These are phyloP conservation scores for Verticillium longisporum DNA, from an alignment of 2,329 filamentous ascomycete species.

Conservation along the genomic window DNA sequence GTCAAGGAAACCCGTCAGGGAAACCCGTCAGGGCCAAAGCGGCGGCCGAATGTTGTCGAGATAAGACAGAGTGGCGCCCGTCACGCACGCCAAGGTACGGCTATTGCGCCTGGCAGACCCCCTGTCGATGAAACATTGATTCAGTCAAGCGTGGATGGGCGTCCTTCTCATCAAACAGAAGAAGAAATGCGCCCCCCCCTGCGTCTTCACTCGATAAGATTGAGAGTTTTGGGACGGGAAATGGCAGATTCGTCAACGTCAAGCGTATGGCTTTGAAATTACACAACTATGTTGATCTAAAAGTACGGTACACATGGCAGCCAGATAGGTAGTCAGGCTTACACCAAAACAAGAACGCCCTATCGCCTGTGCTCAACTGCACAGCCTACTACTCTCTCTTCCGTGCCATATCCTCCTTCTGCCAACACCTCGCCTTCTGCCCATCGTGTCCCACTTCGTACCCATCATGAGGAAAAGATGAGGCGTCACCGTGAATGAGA, in stretches of 20 bases:
- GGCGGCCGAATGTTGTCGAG: background rate
- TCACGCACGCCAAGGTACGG: background rate
- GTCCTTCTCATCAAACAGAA: background rate
- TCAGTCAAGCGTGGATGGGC: background rate
- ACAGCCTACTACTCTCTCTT: background rate
- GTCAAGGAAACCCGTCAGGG: background rate
- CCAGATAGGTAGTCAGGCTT: background rate
- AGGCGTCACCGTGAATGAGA: background rate
- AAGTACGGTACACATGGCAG: background rate
- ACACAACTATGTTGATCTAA: background rate
- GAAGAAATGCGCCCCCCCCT: background rate
- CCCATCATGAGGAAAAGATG: background rate
- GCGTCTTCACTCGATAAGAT: too few species aligned
- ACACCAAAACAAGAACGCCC: background rate
- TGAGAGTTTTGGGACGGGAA: too few species aligned
- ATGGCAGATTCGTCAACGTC: background rate
- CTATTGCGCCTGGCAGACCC: background rate
- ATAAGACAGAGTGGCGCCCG: background rate
- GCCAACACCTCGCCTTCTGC: background rate
- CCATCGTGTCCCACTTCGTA: background rate
- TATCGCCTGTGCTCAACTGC: background rate
- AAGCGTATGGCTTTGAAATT: background rate
- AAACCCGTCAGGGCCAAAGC: too few species aligned
- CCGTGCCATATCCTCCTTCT: background rate
- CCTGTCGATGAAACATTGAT: background rate